phyloP scores from a whole-genome alignment of 2,329 filamentous ascomycete genomes.

The Hawksworthiomyces lignivorus region DNA sequence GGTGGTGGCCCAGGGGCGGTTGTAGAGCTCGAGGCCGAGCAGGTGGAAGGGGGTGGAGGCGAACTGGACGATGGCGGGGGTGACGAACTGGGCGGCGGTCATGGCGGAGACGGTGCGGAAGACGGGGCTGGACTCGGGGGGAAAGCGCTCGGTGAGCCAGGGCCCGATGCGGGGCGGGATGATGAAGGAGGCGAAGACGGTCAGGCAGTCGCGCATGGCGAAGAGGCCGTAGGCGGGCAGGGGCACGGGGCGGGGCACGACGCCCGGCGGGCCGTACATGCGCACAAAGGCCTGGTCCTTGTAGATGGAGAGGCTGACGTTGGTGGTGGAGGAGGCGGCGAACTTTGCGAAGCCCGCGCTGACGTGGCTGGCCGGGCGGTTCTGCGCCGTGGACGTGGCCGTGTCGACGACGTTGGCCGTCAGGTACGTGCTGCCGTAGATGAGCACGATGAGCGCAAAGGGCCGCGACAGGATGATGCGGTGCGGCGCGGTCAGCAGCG shows the following conservation, averaged over 20 bases:
- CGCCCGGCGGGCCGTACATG: constrained; percentile 62
- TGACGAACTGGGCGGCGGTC: constrained; percentile 68
- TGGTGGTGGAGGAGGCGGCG: constrained; percentile 68
- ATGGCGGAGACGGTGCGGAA: constrained; percentile 43
- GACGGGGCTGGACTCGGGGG: constrained; percentile 35
- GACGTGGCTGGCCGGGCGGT: constrained; percentile 51
- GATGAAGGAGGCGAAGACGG: constrained; percentile 90
- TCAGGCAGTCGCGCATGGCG: constrained; percentile 73
- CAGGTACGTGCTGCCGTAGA: constrained; percentile 86
- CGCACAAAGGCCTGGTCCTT: constrained; percentile 82
- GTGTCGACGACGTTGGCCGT: constrained; percentile 87
- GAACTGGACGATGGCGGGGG: constrained; percentile 72
- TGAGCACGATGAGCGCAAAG: constrained; percentile 59
- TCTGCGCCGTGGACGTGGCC: constrained; percentile 53
- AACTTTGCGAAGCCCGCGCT: constrained; percentile 77
- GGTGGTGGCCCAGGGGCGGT: constrained; percentile 44
- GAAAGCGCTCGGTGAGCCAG: constrained; percentile 47
- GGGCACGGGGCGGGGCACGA: constrained; percentile 51
- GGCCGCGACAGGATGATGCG: constrained; percentile 56
- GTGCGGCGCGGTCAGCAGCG: constrained; percentile 53
- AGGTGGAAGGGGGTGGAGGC: constrained; percentile 78
- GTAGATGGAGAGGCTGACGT: constrained; percentile 79
- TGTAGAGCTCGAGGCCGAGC: constrained; percentile 80
- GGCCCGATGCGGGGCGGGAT: constrained; percentile 73
- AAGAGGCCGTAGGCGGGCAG: constrained; percentile 70